Conservation (phyloP, 768 basidiomycete genomes). For the Flagelloscypha sp. region DNA sequence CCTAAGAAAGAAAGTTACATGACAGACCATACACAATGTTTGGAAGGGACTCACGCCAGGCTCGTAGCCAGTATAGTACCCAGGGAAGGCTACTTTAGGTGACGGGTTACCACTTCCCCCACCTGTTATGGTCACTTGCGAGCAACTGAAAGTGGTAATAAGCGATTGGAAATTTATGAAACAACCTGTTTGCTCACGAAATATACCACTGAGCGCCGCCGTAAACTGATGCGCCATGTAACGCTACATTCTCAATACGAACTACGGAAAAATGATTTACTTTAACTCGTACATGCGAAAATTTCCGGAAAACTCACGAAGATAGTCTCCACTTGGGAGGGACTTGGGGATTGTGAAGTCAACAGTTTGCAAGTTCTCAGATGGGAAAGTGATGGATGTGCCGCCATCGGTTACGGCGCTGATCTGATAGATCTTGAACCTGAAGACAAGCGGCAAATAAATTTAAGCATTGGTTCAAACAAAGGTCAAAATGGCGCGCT, state of each 20-base stretch:
- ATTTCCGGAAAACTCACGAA: constrained; percentile 6
- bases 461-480: not conserved
- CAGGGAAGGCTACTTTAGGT: constrained; percentile 27
- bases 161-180: too few relatives aligned
- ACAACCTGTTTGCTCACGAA: too few relatives aligned
- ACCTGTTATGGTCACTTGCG: constrained; percentile 20
- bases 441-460: too few relatives aligned
- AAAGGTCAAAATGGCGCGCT: too few relatives aligned
- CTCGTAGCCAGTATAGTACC: constrained; percentile 24
- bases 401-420: constrained; percentile 26
- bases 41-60: too few relatives aligned
- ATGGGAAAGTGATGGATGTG: constrained; percentile 25
- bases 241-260: constrained; percentile 16
- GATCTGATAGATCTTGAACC: constrained; percentile 30
- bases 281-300: constrained; percentile 14
- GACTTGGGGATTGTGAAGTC: constrained; percentile 29
- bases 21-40: too few relatives aligned
- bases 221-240: constrained; percentile 20
- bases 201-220: constrained; percentile 28
- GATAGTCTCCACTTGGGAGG: constrained; percentile 32
- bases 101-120: constrained; percentile 25
- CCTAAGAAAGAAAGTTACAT: too few relatives aligned
- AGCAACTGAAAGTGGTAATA: too few relatives aligned
- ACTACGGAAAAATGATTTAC: constrained; percentile 16
- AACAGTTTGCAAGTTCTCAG: constrained; percentile 33